Evolutionary conservation across 306 rosid species (phyloP), one percentile per base, ranked within the genome.

Genomic region (Pueraria montana): DNA sequence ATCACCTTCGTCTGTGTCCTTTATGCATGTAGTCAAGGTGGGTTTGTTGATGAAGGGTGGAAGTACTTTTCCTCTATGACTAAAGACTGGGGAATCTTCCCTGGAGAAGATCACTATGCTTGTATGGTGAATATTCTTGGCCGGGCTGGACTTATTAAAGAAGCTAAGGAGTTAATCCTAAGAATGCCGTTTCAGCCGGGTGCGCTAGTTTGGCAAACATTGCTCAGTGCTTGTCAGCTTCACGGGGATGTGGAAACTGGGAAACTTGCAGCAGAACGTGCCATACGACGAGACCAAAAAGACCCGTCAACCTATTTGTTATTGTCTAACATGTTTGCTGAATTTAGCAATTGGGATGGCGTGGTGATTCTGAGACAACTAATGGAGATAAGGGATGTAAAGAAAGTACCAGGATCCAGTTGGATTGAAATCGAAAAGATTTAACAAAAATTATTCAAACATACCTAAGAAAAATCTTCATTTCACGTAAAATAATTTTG

Each of bases 1-100:
- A 87, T 93, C 80, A 93, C 97, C 52, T 93, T 90, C 83, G 76
- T 91, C 30, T 91, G 94, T 79, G 88, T 91, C 45, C 94, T 93
- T 11, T 90, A 91, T 85, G 96, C 97, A n/a, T 93, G 97, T 86
- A 82, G 97, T 81, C 91, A 90, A 85, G 97, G 94, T 24, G 78
- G 90, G 45, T 91, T 87, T 76, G 75, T 90, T 50, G 86, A 86
- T 77, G 88, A 90, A 79, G 91, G 93, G 30, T 86, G 96, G 96
- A 83, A 86, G 69, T 84, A 82, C 74, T 84, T 93, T 79, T 83
- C 85, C 72, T 88, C 91, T 74, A 93, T 91, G 96, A 77, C 84
- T 46, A 23, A 24, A 34, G 89, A 90, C 64, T 73, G 86, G 43
- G 91, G 96, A 61, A 89, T 93, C 69, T 34, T 72, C 26, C 94